Evolutionary conservation across 805 yeast genomes (phyloP).

Genomic region (Kuraishia piskuri): DNA sequence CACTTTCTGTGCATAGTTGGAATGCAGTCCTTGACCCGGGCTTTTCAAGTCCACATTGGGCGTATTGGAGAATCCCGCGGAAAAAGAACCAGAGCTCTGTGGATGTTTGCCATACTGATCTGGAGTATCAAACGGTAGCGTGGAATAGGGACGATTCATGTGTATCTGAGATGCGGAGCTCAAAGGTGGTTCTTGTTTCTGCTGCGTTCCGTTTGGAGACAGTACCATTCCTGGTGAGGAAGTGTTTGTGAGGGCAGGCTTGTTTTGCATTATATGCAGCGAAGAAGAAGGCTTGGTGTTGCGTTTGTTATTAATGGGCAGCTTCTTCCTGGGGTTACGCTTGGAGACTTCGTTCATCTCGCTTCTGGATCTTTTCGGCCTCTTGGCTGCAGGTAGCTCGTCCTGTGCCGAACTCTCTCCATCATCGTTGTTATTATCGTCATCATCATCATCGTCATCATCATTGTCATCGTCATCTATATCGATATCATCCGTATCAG

Average conservation of each 20-base stretch:
- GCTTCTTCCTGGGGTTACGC: background rate
- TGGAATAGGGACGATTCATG: background rate
- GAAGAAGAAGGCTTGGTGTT: background rate
- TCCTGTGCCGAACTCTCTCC: background rate
- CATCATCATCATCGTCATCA: constrained; percentile 7
- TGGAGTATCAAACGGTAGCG: background rate
- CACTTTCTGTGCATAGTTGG: background rate
- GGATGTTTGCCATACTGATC: background rate
- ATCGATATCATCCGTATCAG: constrained; percentile 7
- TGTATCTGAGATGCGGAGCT: background rate
- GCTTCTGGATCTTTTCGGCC: background rate
- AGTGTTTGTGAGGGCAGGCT: background rate
- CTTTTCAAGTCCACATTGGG: background rate
- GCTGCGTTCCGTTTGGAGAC: background rate
- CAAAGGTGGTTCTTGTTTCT: background rate
- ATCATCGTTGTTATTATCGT: constrained; percentile 7
- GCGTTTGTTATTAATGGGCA: background rate
- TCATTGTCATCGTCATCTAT: constrained; percentile 7
- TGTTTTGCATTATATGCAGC: background rate
- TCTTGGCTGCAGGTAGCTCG: background rate
- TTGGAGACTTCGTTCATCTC: background rate
- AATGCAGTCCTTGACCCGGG: background rate
- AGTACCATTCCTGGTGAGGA: background rate
- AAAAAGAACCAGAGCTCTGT: background rate
- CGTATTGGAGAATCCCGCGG: background rate